A percentile compares a stretch with the other conserved stretches of the same genome.
These are phyloP conservation scores for Blastocystis sp. DNA, from an alignment of 352 stramenopile species.

Conservation along the genomic window DNA sequence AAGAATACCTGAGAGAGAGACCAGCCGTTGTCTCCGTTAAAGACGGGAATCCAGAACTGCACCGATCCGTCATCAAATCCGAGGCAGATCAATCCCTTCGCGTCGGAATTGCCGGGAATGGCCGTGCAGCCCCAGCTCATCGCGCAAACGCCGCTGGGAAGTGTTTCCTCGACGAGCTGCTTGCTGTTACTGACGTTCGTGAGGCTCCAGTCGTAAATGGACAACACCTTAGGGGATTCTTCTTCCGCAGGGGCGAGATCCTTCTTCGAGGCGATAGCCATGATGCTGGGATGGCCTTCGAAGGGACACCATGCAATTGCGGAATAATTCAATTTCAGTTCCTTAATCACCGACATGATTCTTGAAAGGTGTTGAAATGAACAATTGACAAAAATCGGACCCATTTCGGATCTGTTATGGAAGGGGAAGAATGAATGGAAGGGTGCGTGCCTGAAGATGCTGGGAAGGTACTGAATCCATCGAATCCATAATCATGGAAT, in stretches of 20 bases:
- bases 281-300: constrained; percentile 26
- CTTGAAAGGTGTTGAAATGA: background rate
- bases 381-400: background rate
- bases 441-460: no score
- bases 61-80: constrained; percentile 17
- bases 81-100: constrained; percentile 1
- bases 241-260: background rate
- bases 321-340: constrained; percentile 25
- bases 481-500: no score
- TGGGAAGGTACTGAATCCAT: no score
- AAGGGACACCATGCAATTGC: constrained; percentile 51
- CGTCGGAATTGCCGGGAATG: background rate
- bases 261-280: constrained; percentile 55
- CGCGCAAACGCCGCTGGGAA: background rate
- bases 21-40: background rate
- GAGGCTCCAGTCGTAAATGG: constrained; percentile 31
- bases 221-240: background rate
- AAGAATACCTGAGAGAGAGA: background rate
- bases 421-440: no score
- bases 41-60: constrained; percentile 40
- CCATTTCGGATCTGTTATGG: background rate
- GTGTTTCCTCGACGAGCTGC: background rate
- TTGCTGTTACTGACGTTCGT: constrained; percentile 6
- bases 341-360: constrained; percentile 44
- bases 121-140: constrained; percentile 20